Conservation (phyloP, 2,329 filamentous ascomycete genomes). For the Aspergillus versicolor region DNA sequence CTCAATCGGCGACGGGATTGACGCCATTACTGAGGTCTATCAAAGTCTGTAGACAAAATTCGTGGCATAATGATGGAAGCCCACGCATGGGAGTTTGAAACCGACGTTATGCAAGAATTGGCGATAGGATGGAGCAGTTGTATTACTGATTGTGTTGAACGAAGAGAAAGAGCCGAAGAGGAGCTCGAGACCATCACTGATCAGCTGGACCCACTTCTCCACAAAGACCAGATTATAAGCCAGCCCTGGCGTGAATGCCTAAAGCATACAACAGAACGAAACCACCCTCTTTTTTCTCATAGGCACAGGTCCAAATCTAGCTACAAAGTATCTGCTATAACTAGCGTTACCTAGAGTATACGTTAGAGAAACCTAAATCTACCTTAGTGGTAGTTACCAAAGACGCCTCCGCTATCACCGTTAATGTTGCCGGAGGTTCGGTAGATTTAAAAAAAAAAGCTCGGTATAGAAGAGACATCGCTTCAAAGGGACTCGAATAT, state of each 20-base stretch:
- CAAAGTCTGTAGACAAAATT: conserved; percentile 1
- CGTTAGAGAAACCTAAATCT: too few relatives aligned
- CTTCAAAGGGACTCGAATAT: conserved; percentile 5
- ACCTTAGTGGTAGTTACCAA: too few relatives aligned
- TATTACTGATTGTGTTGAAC: not conserved
- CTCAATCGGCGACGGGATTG: conserved; percentile 26
- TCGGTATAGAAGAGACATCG: conserved; percentile 3
- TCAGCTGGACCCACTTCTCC: not conserved
- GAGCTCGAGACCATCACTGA: not conserved
- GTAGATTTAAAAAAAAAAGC: conserved; percentile 1
- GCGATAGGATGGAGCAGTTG: not conserved
- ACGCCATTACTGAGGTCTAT: conserved; percentile 18
- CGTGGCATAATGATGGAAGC: conserved; percentile 15
- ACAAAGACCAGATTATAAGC: too few relatives aligned
- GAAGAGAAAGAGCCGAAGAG: not conserved
- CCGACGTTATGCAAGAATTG: not conserved
- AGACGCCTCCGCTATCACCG: conserved; percentile 2
- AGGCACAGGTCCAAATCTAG: too few relatives aligned
- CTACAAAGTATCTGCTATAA: too few relatives aligned
- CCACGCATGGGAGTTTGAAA: not conserved
- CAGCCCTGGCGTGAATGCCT: too few relatives aligned
- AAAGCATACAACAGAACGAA: not conserved
- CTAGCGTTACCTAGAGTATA: too few relatives aligned
- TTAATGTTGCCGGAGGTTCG: conserved; percentile 1
- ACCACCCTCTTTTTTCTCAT: too few relatives aligned